Conservation (phyloP, 2,329 filamentous ascomycete species). For the Monilinia aucupariae region DNA sequence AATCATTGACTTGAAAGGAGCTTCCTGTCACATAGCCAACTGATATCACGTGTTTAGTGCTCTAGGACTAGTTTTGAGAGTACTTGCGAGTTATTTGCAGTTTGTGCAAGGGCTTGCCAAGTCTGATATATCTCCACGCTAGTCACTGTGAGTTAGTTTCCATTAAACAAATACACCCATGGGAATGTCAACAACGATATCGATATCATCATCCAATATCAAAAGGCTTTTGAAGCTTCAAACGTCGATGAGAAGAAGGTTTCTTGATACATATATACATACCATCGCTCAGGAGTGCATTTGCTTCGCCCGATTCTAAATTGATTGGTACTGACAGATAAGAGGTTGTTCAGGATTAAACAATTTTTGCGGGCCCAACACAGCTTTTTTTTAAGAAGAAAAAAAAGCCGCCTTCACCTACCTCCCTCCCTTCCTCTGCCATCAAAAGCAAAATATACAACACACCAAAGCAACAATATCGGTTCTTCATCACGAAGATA, state of each 20-base stretch:
- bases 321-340: constrained; percentile 9
- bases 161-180: constrained; percentile 9
- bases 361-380: constrained; percentile 14
- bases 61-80: not conserved
- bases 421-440: constrained; percentile 1
- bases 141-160: constrained; percentile 28
- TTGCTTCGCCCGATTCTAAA: constrained; percentile 3
- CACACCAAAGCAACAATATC: constrained; percentile 11
- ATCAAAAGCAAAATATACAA: not conserved
- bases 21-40: not conserved
- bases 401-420: not conserved
- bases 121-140: constrained; percentile 22
- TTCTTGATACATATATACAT: not conserved
- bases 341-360: constrained; percentile 8
- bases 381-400: not conserved
- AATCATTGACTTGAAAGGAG: not conserved
- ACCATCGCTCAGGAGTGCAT: not conserved
- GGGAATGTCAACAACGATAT: not conserved
- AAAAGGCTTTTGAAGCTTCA: not conserved
- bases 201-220: constrained; percentile 6
- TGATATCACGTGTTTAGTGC: constrained; percentile 4
- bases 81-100: not conserved
- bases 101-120: constrained; percentile 20
- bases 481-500: not conserved
- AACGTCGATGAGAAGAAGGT: not conserved